A percentile compares a stretch with the other conserved stretches of the same genome.
These are phyloP conservation scores for Plicaturopsis crispa DNA, from an alignment of 768 basidiomycete genomes.

Conservation along the genomic window DNA sequence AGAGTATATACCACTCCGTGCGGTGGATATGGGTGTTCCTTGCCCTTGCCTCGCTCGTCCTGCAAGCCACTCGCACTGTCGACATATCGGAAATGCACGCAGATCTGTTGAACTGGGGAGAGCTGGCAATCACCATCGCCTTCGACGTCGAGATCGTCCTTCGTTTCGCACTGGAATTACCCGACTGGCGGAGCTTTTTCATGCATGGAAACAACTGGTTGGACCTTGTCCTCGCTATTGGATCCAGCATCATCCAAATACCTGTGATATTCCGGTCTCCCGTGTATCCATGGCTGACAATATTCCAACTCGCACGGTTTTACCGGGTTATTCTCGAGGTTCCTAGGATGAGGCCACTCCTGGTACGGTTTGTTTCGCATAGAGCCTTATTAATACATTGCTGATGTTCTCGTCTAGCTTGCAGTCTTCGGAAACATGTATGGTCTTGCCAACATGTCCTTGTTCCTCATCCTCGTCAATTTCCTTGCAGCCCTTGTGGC, in stretches of 20 bases:
- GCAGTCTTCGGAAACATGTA: constrained; percentile 90
- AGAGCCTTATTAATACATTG: too few species aligned
- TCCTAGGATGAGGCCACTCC: constrained; percentile 81
- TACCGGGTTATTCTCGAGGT: constrained; percentile 88
- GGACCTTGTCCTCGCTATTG: constrained; percentile 70
- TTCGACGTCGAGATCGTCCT: constrained; percentile 88
- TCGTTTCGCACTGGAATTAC: constrained; percentile 62
- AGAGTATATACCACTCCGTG: constrained; percentile 49
- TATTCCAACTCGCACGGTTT: constrained; percentile 81
- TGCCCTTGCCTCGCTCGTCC: constrained; percentile 59
- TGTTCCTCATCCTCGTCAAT: constrained; percentile 86
- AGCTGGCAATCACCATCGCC: constrained; percentile 69
- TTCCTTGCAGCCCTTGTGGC: constrained; percentile 78
- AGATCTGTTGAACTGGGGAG: constrained; percentile 50
- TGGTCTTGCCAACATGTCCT: constrained; percentile 84
- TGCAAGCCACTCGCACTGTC: constrained; percentile 65
- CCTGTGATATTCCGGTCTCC: constrained; percentile 59
- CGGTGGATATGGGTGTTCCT: constrained; percentile 72
- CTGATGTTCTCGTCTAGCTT: constrained; percentile 36
- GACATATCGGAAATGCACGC: constrained; percentile 38
- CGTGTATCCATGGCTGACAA: constrained; percentile 84
- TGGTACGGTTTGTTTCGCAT: constrained; percentile 63
- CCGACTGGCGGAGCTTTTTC: constrained; percentile 81
- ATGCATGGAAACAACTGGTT: constrained; percentile 52
- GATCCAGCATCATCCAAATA: constrained; percentile 75